These are phyloP conservation scores for Xanthoparmelia taractica DNA, from an alignment of 495 filamentous ascomycete genomes.

Conservation along the genomic window DNA sequence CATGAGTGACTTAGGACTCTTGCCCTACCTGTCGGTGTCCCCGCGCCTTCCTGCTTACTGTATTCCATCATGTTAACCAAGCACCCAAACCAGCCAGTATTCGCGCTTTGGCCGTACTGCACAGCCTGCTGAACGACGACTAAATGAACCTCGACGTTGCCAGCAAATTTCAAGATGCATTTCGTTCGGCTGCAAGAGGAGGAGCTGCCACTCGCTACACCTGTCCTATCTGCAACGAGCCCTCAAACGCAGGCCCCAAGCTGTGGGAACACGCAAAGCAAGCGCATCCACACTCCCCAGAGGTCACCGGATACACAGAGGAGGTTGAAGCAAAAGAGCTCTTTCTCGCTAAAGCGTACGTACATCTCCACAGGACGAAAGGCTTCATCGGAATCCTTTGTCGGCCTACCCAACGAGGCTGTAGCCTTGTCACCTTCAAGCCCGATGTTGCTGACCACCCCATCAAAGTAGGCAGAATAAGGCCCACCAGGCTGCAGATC, in stretches of 20 bases:
- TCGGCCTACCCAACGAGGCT: not conserved
- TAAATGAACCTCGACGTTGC: not conserved
- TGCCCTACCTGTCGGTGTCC: not conserved
- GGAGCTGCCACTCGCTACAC: constrained; percentile 5
- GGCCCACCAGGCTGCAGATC: not conserved
- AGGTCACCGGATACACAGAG: not conserved
- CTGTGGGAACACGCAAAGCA: constrained; percentile 20
- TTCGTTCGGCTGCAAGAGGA: constrained; percentile 2
- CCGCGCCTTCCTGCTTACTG: not conserved
- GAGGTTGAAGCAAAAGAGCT: not conserved
- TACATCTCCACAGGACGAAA: not conserved
- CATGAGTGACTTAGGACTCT: not conserved
- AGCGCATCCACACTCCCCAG: constrained; percentile 4
- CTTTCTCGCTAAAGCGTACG: not conserved
- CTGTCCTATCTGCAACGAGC: constrained; percentile 12
- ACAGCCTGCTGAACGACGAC: not conserved
- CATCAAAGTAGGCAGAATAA: not conserved
- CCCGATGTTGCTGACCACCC: not conserved
- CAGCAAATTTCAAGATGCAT: not conserved
- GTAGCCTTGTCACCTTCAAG: not conserved
- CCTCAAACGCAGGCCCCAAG: constrained; percentile 7
- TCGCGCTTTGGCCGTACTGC: not conserved
- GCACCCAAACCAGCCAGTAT: not conserved
- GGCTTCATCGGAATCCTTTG: not conserved
- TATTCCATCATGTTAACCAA: not conserved